Conservation (phyloP, 2,329 filamentous ascomycete species). For the Aspergillus vadensis region DNA sequence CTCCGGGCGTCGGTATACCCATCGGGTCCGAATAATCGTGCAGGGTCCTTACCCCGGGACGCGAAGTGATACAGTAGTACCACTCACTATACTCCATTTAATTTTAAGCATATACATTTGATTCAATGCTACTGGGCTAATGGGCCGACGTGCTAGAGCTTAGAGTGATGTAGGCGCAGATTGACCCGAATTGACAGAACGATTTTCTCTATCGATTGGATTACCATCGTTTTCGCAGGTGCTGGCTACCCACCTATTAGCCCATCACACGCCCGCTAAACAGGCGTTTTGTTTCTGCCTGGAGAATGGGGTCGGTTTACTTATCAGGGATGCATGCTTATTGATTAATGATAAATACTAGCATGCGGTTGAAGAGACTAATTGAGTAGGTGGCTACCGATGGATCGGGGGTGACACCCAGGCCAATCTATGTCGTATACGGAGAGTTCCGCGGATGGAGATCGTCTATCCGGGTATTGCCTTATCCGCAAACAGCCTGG, state of each 20-base stretch:
- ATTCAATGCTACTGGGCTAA: not conserved
- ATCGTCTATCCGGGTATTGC: not conserved
- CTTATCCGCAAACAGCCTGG: not conserved
- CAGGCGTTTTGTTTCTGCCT: constrained; percentile 2
- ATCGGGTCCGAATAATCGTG: not conserved
- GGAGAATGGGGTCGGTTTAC: not conserved
- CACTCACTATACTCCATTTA: not conserved
- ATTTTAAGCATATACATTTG: not conserved
- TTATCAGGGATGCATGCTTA: not conserved
- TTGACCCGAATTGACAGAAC: not conserved
- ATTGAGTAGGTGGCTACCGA: not conserved
- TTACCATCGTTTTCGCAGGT: not conserved
- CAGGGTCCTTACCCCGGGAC: not conserved
- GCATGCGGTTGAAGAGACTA: not conserved
- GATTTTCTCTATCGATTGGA: not conserved
- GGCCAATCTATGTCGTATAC: not conserved
- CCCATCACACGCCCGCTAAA: not conserved
- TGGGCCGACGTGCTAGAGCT: not conserved
- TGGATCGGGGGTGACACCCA: not conserved
- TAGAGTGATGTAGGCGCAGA: not conserved
- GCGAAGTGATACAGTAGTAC: not conserved
- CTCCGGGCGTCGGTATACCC: not conserved
- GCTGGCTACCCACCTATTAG: not conserved
- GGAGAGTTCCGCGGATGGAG: not conserved
- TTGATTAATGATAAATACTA: not conserved